phyloP scores from a whole-genome alignment of 805 yeast genomes.

The Cyberlindnera xylosilytica region DNA sequence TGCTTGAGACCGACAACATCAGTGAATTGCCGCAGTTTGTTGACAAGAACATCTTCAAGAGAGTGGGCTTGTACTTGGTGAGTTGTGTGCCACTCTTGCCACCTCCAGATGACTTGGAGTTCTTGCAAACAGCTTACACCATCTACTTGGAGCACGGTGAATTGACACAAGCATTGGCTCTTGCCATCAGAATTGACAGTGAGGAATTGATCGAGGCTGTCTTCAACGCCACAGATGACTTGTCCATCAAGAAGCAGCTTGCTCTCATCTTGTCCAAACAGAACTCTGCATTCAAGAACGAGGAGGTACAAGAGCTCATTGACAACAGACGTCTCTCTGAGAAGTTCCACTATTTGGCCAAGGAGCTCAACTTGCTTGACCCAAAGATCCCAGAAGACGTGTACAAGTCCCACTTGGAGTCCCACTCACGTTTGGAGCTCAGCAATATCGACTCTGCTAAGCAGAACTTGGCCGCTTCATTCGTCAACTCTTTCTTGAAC shows the following conservation, averaged over 20 bases:
- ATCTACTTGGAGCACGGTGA: constrained; percentile 78
- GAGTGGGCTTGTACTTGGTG: constrained; percentile 93
- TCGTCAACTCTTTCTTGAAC: constrained; percentile 88
- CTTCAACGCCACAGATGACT: constrained; percentile 76
- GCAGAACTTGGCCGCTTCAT: constrained; percentile 92
- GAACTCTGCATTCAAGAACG: constrained; percentile 73
- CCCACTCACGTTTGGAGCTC: constrained; percentile 52
- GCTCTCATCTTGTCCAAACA: constrained; percentile 88
- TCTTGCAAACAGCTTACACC: constrained; percentile 82
- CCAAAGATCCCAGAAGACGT: constrained; percentile 95
- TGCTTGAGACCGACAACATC: constrained; percentile 84
- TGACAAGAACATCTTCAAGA: constrained; percentile 75
- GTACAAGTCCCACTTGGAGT: constrained; percentile 84
- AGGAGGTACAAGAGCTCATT: constrained; percentile 77
- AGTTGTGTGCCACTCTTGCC: constrained; percentile 96
- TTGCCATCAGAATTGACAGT: constrained; percentile 88
- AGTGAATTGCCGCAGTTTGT: constrained; percentile 80
- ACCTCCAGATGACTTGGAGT: constrained; percentile 87
- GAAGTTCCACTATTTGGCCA: constrained; percentile 73
- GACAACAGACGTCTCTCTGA: constrained; percentile 77
- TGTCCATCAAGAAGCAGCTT: constrained; percentile 77
- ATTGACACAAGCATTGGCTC: constrained; percentile 82
- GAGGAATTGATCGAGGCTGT: constrained; percentile 73
- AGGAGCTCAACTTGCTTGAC: constrained; percentile 82
- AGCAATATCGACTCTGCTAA: constrained; percentile 80